Conservation (phyloP, 768 basidiomycete species). For the Termitomyces heimii region DNA sequence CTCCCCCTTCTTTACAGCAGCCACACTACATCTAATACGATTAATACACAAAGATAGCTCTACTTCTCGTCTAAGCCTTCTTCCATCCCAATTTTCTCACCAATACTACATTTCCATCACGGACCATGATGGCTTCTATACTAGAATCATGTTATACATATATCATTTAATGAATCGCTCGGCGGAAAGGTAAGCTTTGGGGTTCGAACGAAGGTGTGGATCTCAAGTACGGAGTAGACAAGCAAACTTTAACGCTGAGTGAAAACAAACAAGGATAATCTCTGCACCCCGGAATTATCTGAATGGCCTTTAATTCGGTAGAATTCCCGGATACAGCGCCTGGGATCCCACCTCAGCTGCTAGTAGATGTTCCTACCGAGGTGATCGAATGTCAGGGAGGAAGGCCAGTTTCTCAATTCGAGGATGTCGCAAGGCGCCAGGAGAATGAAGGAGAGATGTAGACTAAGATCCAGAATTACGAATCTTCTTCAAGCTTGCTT, state of each 20-base stretch:
- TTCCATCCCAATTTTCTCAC: no score
- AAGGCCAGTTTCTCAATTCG: constrained; percentile 62
- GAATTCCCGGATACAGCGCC: constrained; percentile 52
- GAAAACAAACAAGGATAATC: neutral
- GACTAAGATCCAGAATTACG: no score
- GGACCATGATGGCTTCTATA: no score
- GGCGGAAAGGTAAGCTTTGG: no score
- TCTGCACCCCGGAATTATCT: constrained; percentile 19
- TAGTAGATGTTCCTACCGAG: constrained; percentile 35
- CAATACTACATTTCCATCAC: no score
- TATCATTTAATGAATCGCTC: no score
- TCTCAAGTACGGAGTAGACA: constrained; percentile 41
- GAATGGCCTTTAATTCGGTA: constrained; percentile 89
- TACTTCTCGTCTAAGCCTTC: no score
- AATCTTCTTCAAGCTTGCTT: neutral
- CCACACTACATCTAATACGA: no score
- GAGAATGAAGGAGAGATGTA: constrained; percentile 15
- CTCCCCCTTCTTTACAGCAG: neutral
- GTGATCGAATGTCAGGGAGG: constrained; percentile 76
- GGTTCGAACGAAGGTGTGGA: neutral
- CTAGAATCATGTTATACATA: no score
- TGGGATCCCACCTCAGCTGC: neutral
- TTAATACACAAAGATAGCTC: no score
- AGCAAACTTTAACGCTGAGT: neutral
- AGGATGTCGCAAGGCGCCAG: constrained; percentile 6